Percentiles rank a stretch among this genome's conserved stretches.
Conservation (phyloP, 805 yeast genomes). For the Candida quercuum region DNA sequence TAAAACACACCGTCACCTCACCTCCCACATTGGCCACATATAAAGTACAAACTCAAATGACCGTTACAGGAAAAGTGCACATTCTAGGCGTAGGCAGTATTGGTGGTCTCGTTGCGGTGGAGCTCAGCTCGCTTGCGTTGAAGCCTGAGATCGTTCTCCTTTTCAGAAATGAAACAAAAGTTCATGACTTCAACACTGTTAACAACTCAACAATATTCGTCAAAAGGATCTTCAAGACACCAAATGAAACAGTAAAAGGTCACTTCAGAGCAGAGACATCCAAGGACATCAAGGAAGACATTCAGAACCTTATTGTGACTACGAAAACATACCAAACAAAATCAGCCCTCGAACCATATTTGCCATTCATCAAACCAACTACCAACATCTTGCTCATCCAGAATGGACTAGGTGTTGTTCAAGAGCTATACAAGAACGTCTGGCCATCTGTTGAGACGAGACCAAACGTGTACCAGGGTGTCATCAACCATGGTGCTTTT, state of each 20-base stretch:
- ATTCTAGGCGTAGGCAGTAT: conserved; percentile 25
- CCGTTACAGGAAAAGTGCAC: conserved; percentile 5
- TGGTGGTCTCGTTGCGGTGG: conserved; percentile 23
- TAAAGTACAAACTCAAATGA: background rate
- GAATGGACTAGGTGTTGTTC: conserved; percentile 84
- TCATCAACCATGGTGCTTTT: conserved; percentile 81
- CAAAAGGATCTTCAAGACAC: conserved; percentile 17
- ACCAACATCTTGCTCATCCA: conserved; percentile 73
- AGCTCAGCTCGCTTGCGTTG: conserved; percentile 15
- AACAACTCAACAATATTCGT: conserved; percentile 14
- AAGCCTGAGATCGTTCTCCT: conserved; percentile 16
- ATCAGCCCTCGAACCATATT: conserved; percentile 52
- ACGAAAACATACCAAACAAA: conserved; percentile 78
- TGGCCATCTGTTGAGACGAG: conserved; percentile 45
- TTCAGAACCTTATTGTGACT: conserved; percentile 60
- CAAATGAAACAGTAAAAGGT: conserved; percentile 5
- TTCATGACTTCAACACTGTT: conserved; percentile 11
- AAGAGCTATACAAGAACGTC: conserved; percentile 42
- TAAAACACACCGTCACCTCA: background rate
- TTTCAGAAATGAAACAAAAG: conserved; percentile 17
- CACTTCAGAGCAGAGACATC: conserved; percentile 10
- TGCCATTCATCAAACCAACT: conserved; percentile 39
- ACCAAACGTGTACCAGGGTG: conserved; percentile 70
- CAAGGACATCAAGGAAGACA: conserved; percentile 22
- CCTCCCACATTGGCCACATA: background rate